Conservation (phyloP, 2,329 filamentous ascomycete species). For the Stagonosporopsis chrysanthemi region DNA sequence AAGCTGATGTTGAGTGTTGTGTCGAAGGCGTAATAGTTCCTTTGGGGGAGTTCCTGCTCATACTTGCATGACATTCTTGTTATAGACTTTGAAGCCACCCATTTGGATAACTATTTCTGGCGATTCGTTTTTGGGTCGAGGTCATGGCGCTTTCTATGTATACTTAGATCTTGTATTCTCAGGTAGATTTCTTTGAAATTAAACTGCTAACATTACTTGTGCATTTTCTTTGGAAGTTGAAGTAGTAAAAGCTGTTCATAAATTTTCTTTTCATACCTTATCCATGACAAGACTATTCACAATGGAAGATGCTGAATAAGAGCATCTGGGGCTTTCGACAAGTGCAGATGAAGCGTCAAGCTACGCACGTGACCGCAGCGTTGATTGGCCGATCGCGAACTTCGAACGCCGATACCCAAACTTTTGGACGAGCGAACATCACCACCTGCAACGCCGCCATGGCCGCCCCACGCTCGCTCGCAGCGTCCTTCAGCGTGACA, state of each 20-base stretch:
- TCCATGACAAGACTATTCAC: no score
- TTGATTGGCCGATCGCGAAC: neutral
- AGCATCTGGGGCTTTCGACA: no score
- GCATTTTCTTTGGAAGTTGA: no score
- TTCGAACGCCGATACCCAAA: neutral
- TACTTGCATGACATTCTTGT: neutral
- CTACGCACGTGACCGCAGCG: neutral
- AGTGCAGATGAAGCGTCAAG: neutral
- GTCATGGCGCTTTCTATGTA: no score
- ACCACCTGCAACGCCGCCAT: conserved; percentile 30
- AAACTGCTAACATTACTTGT: no score
- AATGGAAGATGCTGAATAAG: no score
- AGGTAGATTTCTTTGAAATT: no score
- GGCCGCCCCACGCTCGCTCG: conserved; percentile 45
- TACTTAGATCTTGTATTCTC: no score
- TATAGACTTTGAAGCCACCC: neutral
- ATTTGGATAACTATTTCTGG: no score
- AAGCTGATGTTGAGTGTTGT: neutral
- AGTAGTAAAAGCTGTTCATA: no score
- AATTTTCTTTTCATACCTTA: no score
- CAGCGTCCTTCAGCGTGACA: conserved; percentile 43
- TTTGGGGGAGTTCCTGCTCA: neutral
- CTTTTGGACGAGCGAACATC: conserved; percentile 18
- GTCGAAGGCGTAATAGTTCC: neutral
- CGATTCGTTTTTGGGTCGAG: no score